Conservation (phyloP, 345 rosid genomes). For the Anastatica hierochuntica region DNA sequence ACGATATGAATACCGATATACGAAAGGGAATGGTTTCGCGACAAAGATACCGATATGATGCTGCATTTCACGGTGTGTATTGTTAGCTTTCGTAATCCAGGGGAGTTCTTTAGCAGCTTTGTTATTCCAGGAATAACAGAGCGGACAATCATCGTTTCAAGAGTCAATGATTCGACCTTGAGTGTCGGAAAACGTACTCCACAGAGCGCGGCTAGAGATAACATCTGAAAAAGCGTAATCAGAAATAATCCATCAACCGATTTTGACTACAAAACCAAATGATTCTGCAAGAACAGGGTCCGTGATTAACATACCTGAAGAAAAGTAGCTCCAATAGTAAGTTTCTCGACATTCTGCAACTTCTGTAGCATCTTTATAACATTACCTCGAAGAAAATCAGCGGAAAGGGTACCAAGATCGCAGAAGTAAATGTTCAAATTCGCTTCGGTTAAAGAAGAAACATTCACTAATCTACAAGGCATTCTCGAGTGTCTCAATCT, state of each 20-base stretch:
- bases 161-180: slow-evolving; percentile 12
- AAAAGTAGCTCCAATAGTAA: slow-evolving; percentile 23
- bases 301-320: slow-evolving; percentile 28
- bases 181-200: slow-evolving; percentile 18
- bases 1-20: neutral
- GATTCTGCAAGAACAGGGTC: too few relatives aligned
- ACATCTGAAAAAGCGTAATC: slow-evolving; percentile 15
- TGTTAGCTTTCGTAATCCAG: slow-evolving; percentile 24
- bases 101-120: slow-evolving; percentile 22
- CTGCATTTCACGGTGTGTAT: slow-evolving; percentile 20
- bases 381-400: slow-evolving; percentile 12
- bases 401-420: slow-evolving; percentile 4
- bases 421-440: slow-evolving; percentile 20
- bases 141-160: slow-evolving; percentile 22
- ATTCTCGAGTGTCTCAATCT: slow-evolving; percentile 14
- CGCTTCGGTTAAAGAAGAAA: slow-evolving; percentile 12
- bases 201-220: slow-evolving; percentile 19
- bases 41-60: slow-evolving; percentile 21
- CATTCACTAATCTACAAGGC: slow-evolving; percentile 14
- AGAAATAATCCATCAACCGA: too few relatives aligned
- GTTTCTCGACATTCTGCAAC: slow-evolving; percentile 15
- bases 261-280: too few relatives aligned
- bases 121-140: slow-evolving; percentile 28
- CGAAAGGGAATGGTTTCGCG: neutral
- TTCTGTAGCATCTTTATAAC: slow-evolving; percentile 13